phyloP scores from a whole-genome alignment of 768 basidiomycete genomes.

The Rhizopogon salebrosus region DNA sequence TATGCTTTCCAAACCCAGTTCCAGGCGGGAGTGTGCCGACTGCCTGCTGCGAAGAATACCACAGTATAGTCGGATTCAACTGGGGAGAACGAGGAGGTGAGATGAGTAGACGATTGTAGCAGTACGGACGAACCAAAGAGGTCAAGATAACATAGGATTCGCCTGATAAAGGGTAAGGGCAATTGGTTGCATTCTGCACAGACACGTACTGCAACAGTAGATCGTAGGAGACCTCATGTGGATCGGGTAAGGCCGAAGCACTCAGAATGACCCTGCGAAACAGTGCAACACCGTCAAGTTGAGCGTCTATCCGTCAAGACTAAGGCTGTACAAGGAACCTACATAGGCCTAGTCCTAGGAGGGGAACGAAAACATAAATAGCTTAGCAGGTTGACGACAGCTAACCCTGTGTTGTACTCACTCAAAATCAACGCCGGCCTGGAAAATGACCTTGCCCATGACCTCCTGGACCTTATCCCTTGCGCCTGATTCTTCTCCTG shows the following conservation, averaged over 20 bases:
- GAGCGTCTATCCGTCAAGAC: not conserved
- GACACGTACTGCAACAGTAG: slow-evolving; percentile 60
- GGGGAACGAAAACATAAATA: slow-evolving; percentile 8
- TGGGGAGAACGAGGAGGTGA: slow-evolving; percentile 23
- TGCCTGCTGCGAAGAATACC: slow-evolving; percentile 81
- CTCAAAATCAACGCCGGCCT: slow-evolving; percentile 90
- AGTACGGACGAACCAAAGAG: slow-evolving; percentile 57
- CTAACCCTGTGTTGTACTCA: slow-evolving; percentile 32
- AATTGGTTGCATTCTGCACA: slow-evolving; percentile 3
- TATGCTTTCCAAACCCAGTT: slow-evolving; percentile 93
- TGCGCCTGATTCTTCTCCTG: slow-evolving; percentile 21
- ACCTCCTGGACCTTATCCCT: slow-evolving; percentile 54
- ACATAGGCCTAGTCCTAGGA: slow-evolving; percentile 82
- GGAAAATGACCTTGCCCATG: slow-evolving; percentile 72
- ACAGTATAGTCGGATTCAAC: slow-evolving; percentile 89
- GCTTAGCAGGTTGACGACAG: slow-evolving; percentile 5
- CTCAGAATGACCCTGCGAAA: slow-evolving; percentile 72
- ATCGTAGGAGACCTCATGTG: slow-evolving; percentile 72
- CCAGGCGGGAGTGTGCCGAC: slow-evolving; percentile 70
- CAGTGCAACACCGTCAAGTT: not conserved
- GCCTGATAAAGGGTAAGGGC: slow-evolving; percentile 35
- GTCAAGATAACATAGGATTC: slow-evolving; percentile 74
- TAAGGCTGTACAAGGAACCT: slow-evolving; percentile 25
- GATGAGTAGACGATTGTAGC: not conserved
- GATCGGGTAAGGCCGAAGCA: slow-evolving; percentile 81